Evolutionary conservation across 768 basidiomycete species (phyloP).

Genomic region (Mycena olivaceomarginata): DNA sequence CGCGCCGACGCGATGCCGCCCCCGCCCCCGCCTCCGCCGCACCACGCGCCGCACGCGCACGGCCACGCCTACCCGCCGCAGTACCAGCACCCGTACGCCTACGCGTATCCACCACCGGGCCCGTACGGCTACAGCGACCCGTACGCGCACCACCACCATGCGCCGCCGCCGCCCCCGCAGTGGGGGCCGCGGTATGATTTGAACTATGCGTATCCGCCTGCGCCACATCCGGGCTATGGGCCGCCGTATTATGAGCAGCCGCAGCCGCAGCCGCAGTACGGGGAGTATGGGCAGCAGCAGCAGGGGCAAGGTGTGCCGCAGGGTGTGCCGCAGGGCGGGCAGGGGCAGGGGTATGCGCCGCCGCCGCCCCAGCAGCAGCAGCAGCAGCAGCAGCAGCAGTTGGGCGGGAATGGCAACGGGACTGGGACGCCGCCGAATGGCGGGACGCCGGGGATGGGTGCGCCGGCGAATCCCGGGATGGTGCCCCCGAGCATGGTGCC

Average conservation of each 20-base stretch:
- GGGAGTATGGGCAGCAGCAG: constrained; percentile 18
- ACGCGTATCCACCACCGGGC: constrained; percentile 36
- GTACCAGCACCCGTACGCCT: constrained; percentile 42
- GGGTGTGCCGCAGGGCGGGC: too few relatives aligned
- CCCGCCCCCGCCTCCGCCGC: constrained; percentile 45
- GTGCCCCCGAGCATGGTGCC: constrained; percentile 3
- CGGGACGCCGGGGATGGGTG: not conserved
- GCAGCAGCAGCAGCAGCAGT: constrained; percentile 12
- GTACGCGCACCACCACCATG: constrained; percentile 42
- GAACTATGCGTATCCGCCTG: constrained; percentile 41
- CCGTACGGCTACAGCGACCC: constrained; percentile 33
- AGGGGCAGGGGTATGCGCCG: constrained; percentile 1
- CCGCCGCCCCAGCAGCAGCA: constrained; percentile 7
- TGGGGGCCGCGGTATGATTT: constrained; percentile 30
- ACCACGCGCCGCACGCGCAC: not conserved
- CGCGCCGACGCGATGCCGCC: constrained; percentile 45
- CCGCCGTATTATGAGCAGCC: constrained; percentile 33
- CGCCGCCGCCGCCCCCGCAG: constrained; percentile 44
- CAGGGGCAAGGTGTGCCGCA: constrained; percentile 13
- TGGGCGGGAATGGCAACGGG: not conserved
- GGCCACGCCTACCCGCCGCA: constrained; percentile 34
- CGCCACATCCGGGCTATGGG: constrained; percentile 4
- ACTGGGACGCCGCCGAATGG: constrained; percentile 9
- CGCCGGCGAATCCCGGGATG: not conserved
- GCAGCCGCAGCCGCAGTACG: constrained; percentile 20